phyloP scores from a whole-genome alignment of 176 grass and related monocot species.

The Eleusine indica region DNA sequence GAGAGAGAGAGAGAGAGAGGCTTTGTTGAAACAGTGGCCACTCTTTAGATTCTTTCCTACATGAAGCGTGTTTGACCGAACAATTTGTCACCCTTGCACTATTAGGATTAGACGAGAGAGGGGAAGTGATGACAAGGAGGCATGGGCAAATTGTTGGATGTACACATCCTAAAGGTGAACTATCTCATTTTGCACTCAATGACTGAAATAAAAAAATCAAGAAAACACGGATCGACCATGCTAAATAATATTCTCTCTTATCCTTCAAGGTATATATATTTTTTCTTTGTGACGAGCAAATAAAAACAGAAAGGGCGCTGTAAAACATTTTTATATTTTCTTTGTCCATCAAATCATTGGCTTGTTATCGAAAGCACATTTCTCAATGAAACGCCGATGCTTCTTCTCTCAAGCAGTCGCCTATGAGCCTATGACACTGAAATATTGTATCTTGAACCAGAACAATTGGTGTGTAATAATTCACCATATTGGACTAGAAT shows the following conservation, averaged over 20 bases:
- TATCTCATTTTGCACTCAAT: slow-evolving; percentile 18
- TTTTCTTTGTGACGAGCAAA: slow-evolving; percentile 42
- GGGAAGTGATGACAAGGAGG: slow-evolving; percentile 16
- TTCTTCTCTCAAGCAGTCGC: slow-evolving; percentile 14
- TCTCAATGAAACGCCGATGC: neutral
- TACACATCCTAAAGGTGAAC: slow-evolving; percentile 37
- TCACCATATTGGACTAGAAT: slow-evolving; percentile 38
- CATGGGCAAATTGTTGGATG: slow-evolving; percentile 52
- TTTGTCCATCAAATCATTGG: slow-evolving; percentile 16
- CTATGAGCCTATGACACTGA: neutral
- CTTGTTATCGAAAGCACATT: neutral
- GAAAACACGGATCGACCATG: neutral
- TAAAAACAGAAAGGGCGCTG: neutral
- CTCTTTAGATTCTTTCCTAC: slow-evolving; percentile 87
- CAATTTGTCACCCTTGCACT: slow-evolving; percentile 79
- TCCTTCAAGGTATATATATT: slow-evolving; percentile 1
- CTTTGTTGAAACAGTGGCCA: slow-evolving; percentile 60
- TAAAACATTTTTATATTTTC: neutral
- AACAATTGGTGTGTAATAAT: slow-evolving; percentile 8
- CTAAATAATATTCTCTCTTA: slow-evolving; percentile 18
- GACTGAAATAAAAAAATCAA: neutral
- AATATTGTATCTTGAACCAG: slow-evolving; percentile 7
- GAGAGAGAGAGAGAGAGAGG: slow-evolving; percentile 34
- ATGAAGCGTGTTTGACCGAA: slow-evolving; percentile 99
- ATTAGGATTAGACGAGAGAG: slow-evolving; percentile 69